Evolutionary conservation across 306 rosid species (phyloP).

Genomic region (Cucumis cinereus): DNA sequence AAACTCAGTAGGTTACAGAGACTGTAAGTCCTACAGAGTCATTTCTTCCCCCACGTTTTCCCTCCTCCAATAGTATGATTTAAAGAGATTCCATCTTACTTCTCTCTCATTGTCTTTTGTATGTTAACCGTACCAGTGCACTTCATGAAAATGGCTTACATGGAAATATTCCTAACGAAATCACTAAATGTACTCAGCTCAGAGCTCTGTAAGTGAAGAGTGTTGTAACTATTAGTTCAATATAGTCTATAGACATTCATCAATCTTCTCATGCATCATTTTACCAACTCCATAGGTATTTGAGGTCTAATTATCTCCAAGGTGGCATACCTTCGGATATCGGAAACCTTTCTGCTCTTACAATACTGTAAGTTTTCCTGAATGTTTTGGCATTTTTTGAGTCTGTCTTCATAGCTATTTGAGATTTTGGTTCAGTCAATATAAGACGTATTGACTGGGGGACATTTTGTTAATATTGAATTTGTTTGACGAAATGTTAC

Average conservation of each 20-base stretch:
- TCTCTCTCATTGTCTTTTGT: background rate
- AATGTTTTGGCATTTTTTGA: background rate
- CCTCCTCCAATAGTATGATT: background rate
- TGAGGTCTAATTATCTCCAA: conserved; percentile 86
- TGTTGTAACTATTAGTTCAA: background rate
- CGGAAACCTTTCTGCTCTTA: conserved; percentile 76
- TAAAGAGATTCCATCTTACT: background rate
- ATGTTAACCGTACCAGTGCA: conserved; percentile 46
- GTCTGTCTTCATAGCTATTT: background rate
- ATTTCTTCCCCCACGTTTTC: background rate
- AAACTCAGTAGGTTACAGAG: conserved; percentile 80
- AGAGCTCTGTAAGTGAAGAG: conserved; percentile 66
- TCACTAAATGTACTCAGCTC: conserved; percentile 69
- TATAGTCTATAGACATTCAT: background rate
- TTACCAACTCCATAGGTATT: conserved; percentile 37
- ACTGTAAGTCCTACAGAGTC: conserved; percentile 39
- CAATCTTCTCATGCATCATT: background rate
- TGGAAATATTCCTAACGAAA: conserved; percentile 75
- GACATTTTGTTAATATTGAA: background rate
- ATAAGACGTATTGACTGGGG: background rate
- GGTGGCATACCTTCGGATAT: conserved; percentile 86
- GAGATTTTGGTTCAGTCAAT: background rate
- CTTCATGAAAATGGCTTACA: conserved; percentile 86
- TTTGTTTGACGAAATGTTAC: background rate
- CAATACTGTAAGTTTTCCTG: conserved; percentile 50